Percentiles rank a stretch among this genome's conserved stretches.
These are phyloP conservation scores for Corrigiola litoralis DNA, from an alignment of 179 eudicot species.

Conservation along the genomic window DNA sequence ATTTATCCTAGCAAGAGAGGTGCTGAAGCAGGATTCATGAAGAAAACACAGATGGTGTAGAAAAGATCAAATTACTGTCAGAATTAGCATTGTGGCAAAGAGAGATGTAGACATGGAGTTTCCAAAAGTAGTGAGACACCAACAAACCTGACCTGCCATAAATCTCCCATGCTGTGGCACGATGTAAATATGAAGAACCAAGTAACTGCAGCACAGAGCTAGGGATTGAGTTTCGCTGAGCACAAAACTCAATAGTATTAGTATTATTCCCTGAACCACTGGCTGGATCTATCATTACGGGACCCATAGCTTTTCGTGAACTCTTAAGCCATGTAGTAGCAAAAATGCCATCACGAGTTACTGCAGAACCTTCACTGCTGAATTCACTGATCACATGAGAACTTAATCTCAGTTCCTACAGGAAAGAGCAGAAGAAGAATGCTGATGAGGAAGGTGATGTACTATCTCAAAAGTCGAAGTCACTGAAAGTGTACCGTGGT, in stretches of 20 bases:
- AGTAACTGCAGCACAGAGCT: slow-evolving; percentile 59
- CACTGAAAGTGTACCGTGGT: slow-evolving; percentile 2
- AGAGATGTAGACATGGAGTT: not conserved
- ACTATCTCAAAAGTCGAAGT: not conserved
- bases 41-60: not conserved
- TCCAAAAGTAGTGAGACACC: no score
- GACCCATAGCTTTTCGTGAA: slow-evolving; percentile 49
- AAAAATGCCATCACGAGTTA: slow-evolving; percentile 66
- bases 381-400: slow-evolving; percentile 67
- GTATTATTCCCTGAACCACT: slow-evolving; percentile 33
- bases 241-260: slow-evolving; percentile 51
- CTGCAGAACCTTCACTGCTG: slow-evolving; percentile 48
- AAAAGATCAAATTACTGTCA: no score
- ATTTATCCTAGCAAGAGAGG: slow-evolving; percentile 76
- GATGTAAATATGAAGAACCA: slow-evolving; percentile 78
- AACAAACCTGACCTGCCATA: slow-evolving; percentile 76
- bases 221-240: slow-evolving; percentile 76
- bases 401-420: slow-evolving; percentile 71
- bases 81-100: no score
- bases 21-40: slow-evolving; percentile 38
- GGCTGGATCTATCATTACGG: slow-evolving; percentile 47
- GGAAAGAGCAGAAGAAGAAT: slow-evolving; percentile 12
- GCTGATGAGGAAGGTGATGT: not conserved
- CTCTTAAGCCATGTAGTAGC: slow-evolving; percentile 85
- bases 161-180: slow-evolving; percentile 87